Conservation (phyloP, 2,329 filamentous ascomycete genomes). For the Phaeophleospora eucalypticola region DNA sequence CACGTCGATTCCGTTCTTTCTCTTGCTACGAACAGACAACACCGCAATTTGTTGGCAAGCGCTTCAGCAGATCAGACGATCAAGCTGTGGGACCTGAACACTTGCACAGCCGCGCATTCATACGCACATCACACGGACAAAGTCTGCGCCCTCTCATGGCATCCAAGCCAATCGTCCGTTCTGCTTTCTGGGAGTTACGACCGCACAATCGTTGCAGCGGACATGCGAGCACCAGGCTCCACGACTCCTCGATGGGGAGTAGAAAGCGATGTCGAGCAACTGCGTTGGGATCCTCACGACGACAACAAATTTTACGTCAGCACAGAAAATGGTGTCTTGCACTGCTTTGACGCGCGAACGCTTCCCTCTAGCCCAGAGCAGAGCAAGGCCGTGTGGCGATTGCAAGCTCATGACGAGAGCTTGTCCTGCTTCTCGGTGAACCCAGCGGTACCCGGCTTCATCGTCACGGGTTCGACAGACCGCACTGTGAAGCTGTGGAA, state of each 20-base stretch:
- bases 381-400: constrained; percentile 85
- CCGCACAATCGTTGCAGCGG: constrained; percentile 85
- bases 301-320: constrained; percentile 88
- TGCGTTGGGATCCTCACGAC: constrained; percentile 91
- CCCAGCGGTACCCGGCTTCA: constrained; percentile 79
- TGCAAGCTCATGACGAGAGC: constrained; percentile 92
- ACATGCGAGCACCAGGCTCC: constrained; percentile 89
- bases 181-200: constrained; percentile 93
- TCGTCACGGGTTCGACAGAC: constrained; percentile 90
- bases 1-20: constrained; percentile 93
- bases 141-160: constrained; percentile 94
- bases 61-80: constrained; percentile 95
- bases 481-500: constrained; percentile 98
- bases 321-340: constrained; percentile 85
- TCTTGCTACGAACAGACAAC: constrained; percentile 84
- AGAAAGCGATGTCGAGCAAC: constrained; percentile 89
- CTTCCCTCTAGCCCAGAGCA: constrained; percentile 67
- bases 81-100: constrained; percentile 96
- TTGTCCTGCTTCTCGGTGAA: constrained; percentile 93
- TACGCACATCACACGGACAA: constrained; percentile 97
- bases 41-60: constrained; percentile 90
- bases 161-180: constrained; percentile 79
- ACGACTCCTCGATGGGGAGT: constrained; percentile 84
- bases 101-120: constrained; percentile 86
- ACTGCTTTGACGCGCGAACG: constrained; percentile 83